Percentiles rank a stretch among this genome's conserved stretches.
These are phyloP conservation scores for Schizosaccharomyces japonicus DNA, from an alignment of 805 yeast species.

Conservation along the genomic window DNA sequence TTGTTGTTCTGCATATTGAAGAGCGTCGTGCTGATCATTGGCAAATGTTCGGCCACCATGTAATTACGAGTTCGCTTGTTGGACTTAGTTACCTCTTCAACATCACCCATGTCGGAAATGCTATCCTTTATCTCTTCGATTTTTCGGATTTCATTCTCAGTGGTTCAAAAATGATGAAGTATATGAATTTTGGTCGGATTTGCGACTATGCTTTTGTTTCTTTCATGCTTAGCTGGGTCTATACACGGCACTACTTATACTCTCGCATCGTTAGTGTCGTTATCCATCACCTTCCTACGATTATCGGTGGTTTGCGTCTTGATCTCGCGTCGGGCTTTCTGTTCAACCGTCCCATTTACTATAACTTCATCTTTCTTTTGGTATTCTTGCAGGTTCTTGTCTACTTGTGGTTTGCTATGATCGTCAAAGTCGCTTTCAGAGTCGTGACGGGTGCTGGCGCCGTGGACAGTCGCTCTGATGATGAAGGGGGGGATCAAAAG, in stretches of 20 bases:
- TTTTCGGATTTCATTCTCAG: constrained; percentile 50
- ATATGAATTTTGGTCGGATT: constrained; percentile 31
- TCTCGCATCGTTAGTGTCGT: constrained; percentile 42
- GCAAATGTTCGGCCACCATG: constrained; percentile 78
- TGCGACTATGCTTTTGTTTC: constrained; percentile 51
- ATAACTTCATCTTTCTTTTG: constrained; percentile 28
- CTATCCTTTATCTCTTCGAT: constrained; percentile 61
- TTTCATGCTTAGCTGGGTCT: constrained; percentile 47
- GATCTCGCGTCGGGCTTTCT: constrained; percentile 9
- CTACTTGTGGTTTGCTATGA: constrained; percentile 52
- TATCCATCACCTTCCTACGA: constrained; percentile 21
- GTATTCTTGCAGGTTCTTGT: constrained; percentile 43
- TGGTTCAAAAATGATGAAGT: constrained; percentile 53
- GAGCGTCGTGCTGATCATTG: constrained; percentile 54
- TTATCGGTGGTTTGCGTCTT: constrained; percentile 16
- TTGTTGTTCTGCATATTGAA: constrained; percentile 54
- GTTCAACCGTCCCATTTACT: constrained; percentile 7
- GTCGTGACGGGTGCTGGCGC: constrained; percentile 55
- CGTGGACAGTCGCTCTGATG: constrained; percentile 66
- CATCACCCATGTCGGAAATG: constrained; percentile 56
- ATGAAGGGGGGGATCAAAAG: constrained; percentile 8
- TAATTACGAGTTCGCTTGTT: constrained; percentile 46
- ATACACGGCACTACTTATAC: constrained; percentile 49
- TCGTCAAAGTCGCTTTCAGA: constrained; percentile 41
- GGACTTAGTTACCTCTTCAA: constrained; percentile 51